Evolutionary conservation across 1,284 basidiomycete species (phyloP).

Genomic region (Xerocomus amazonicus): DNA sequence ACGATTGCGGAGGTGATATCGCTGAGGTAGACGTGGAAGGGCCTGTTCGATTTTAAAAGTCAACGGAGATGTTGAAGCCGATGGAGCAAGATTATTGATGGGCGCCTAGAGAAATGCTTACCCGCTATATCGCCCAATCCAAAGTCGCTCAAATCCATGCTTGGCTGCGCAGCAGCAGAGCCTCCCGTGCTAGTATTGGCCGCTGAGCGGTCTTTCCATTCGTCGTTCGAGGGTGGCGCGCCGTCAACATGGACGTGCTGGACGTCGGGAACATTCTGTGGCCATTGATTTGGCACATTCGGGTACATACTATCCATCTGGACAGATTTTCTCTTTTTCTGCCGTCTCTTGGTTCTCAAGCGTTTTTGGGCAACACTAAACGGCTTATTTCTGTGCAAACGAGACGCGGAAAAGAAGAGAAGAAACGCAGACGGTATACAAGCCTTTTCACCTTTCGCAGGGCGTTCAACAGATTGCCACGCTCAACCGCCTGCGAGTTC

Average conservation of each 20-base stretch:
- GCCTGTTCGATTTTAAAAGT: conserved; percentile 21
- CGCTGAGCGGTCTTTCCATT: conserved; percentile 46
- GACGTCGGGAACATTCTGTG: conserved; percentile 40
- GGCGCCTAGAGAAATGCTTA: conserved; percentile 34
- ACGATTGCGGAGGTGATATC: conserved; percentile 38
- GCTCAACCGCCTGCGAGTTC: conserved; percentile 40
- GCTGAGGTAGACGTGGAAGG: conserved; percentile 34
- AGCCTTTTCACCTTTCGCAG: conserved; percentile 40
- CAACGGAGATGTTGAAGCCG: conserved; percentile 11
- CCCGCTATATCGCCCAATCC: conserved; percentile 37
- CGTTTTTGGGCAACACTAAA: conserved; percentile 49
- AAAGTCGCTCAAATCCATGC: conserved; percentile 45
- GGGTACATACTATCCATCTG: conserved; percentile 50
- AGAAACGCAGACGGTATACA: conserved; percentile 35
- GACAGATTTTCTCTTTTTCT: conserved; percentile 43
- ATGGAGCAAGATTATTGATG: conserved; percentile 10
- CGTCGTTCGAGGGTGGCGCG: conserved; percentile 36
- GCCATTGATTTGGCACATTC: conserved; percentile 53
- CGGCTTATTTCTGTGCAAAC: conserved; percentile 51
- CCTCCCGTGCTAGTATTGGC: conserved; percentile 26
- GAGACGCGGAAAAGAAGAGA: conserved; percentile 38
- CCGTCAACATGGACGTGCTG: conserved; percentile 40
- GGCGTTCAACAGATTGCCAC: conserved; percentile 33
- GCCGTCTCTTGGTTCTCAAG: conserved; percentile 44
- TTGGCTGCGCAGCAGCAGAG: conserved; percentile 32